Base-by-base conservation (phyloP, 202 grass and related monocot species). In the Schoenoplectus triqueter region DNA sequence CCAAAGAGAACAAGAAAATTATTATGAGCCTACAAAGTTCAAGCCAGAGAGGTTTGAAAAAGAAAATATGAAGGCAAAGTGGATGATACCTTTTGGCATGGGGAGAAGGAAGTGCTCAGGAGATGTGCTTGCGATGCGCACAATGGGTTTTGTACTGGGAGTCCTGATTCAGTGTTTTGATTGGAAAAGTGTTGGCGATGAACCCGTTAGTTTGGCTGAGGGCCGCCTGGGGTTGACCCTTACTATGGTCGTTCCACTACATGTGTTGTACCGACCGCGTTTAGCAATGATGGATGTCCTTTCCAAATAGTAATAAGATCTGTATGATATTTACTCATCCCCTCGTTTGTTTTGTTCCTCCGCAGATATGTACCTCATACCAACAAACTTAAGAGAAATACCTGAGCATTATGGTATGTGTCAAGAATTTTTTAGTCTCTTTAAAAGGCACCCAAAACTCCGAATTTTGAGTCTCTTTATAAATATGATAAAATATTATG, bases 1-100 rank as follows among this genome's bases (percentile, higher is more conserved):
- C 59, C 92, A 97, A 2, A 64, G 88, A 4, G 88, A 94, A 41
- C 92, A 87, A 0, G 0, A 4, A 0, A 0, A 9, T 6, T 81
- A 41, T 40, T 59, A 81, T 3, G 78, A 81, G n/a, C 78, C 60
- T 46, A 81, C 59, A 46, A 22, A 50, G n/a, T 81, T 81, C 42
- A 81, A 66, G 19, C 78, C 78, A 11, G 78, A 81, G 41, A 64
- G 60, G 62, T 81, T 81, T 0, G 59, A 81, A 47, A 65, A 31
- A 4, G 57, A 81, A 49, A 66, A 15, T 65, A 8, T 15, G 4
- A 19, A 81, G 59, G 18, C 17, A 1, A 49, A 65, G 19, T 46
- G 39, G 59, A 81, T 66, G n/a, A 66, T 49, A 64, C 59, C 78
- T 65, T 81, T 81, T 81, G 78, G 78, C 40, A 81, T 81, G 78